A percentile compares a stretch with the other conserved stretches of the same genome.
Evolutionary conservation across 345 rosid species (phyloP).

Genomic region (Zanthoxylum bungeanum): DNA sequence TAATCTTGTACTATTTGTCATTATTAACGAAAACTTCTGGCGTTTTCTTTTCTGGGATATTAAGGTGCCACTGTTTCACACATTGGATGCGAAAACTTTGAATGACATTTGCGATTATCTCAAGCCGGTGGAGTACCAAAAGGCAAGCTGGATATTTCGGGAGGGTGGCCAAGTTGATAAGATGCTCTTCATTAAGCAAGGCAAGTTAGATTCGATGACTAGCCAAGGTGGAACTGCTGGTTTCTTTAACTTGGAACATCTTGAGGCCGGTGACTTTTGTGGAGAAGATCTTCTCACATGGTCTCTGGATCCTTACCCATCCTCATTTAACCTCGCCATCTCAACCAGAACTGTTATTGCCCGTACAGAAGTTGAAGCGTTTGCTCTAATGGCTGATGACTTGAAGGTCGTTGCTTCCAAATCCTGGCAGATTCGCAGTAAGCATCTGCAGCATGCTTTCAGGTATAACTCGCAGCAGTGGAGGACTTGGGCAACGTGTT

Average conservation of each 20-base stretch:
- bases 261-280: constrained; percentile 80
- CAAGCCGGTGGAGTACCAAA: constrained; percentile 75
- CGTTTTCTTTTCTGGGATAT: background rate
- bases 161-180: constrained; percentile 90
- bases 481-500: constrained; percentile 95
- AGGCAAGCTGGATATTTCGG: constrained; percentile 75
- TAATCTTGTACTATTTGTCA: no score
- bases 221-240: constrained; percentile 84
- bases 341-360: constrained; percentile 81
- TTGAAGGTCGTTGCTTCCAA: constrained; percentile 81
- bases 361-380: constrained; percentile 78
- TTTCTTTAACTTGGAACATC: constrained; percentile 66
- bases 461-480: constrained; percentile 84
- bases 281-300: constrained; percentile 94
- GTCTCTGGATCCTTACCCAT: constrained; percentile 88
- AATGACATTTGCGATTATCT: constrained; percentile 61
- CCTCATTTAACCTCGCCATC: constrained; percentile 71
- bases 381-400: constrained; percentile 75
- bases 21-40: no score
- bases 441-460: constrained; percentile 77
- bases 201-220: constrained; percentile 62
- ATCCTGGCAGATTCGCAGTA: constrained; percentile 79
- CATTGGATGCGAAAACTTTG: constrained; percentile 52
- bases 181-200: constrained; percentile 94
- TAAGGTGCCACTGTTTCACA: constrained; percentile 84